These are phyloP conservation scores for Cytospora paraplurivora DNA, from an alignment of 2,329 filamentous ascomycete genomes.

Conservation along the genomic window DNA sequence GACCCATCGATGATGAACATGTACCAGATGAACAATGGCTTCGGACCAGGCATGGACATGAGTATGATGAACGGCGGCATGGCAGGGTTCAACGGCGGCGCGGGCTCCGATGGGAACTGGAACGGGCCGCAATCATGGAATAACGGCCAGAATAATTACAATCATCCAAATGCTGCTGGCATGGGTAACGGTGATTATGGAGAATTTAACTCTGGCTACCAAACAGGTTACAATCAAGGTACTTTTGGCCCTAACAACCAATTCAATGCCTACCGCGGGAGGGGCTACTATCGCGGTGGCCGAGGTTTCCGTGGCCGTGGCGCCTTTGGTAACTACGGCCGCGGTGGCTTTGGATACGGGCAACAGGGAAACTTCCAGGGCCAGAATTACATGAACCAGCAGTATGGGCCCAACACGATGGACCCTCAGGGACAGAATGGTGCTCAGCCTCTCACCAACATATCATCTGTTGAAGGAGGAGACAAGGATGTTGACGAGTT, in stretches of 20 bases:
- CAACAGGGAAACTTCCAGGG: constrained; percentile 36
- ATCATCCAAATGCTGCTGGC: constrained; percentile 79
- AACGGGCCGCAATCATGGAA: constrained; percentile 81
- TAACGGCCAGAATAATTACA: constrained; percentile 87
- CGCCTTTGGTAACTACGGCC: constrained; percentile 48
- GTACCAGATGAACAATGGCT: constrained; percentile 74
- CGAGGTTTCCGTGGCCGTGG: constrained; percentile 54
- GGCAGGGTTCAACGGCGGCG: constrained; percentile 71
- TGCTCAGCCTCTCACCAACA: constrained; percentile 14
- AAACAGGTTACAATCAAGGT: constrained; percentile 79
- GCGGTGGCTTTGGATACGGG: constrained; percentile 55
- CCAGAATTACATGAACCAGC: constrained; percentile 34
- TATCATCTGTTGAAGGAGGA: constrained; percentile 24
- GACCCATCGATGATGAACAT: constrained; percentile 75
- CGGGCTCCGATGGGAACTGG: constrained; percentile 75
- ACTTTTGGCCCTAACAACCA: constrained; percentile 77
- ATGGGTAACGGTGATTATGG: constrained; percentile 81
- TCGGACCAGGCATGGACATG: constrained; percentile 76
- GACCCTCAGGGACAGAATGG: constrained; percentile 20
- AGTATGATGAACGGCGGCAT: constrained; percentile 77
- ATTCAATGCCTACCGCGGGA: constrained; percentile 75
- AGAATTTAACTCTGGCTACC: constrained; percentile 75
- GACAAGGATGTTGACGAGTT: constrained; percentile 37
- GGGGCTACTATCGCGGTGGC: constrained; percentile 67
- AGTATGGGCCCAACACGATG: constrained; percentile 30